phyloP scores from a whole-genome alignment of 139 green algal species.

The Penium margaritaceum region DNA sequence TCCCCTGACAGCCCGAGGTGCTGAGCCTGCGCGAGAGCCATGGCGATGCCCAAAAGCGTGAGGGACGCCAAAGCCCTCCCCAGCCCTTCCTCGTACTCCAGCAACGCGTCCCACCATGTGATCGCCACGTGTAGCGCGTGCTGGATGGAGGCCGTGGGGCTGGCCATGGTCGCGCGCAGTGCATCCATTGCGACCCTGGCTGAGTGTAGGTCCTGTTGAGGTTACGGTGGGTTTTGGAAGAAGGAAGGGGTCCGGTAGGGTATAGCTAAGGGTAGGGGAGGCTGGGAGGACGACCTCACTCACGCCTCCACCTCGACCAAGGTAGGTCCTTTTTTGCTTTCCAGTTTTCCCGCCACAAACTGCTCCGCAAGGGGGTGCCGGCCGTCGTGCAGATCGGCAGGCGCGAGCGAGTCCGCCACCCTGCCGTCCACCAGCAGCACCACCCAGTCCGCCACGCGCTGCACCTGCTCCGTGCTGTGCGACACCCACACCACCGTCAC shows the following conservation, averaged over 20 bases:
- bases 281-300: background rate
- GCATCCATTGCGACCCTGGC: too few species aligned
- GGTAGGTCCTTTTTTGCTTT: background rate
- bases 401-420: background rate
- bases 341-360: background rate
- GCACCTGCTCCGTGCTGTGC: conserved; percentile 12
- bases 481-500: conserved; percentile 24
- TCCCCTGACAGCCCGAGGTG: conserved; percentile 20
- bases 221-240: too few species aligned
- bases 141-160: too few species aligned
- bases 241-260: too few species aligned
- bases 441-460: background rate
- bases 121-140: background rate
- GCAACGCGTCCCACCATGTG: background rate
- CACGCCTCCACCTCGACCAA: too few species aligned
- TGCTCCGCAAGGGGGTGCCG: background rate
- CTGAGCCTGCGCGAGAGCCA: conserved; percentile 6
- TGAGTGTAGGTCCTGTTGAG: too few species aligned
- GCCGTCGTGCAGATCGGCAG: background rate
- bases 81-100: background rate
- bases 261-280: background rate
- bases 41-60: conserved; percentile 10
- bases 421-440: conserved; percentile 1
- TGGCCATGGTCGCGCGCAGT: too few species aligned
- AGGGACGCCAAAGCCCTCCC: background rate